Evolutionary conservation across 495 filamentous ascomycete species (phyloP).

Genomic region (Penicillium soppii): DNA sequence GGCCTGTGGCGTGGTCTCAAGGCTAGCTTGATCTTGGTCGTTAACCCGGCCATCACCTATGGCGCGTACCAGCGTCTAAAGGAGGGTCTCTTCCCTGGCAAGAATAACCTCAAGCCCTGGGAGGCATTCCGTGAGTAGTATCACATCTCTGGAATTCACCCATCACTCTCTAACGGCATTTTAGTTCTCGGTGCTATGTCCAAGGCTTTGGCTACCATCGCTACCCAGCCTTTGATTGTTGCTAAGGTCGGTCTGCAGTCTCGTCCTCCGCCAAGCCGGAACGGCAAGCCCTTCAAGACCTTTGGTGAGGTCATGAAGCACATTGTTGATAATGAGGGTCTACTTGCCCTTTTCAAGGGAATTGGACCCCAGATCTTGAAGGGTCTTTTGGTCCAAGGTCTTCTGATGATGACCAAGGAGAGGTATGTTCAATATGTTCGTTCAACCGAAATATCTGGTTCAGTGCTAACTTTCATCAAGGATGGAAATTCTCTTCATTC

Average conservation of each 20-base stretch:
- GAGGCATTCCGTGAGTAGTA: constrained; percentile 83
- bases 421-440: constrained; percentile 56
- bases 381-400: constrained; percentile 88
- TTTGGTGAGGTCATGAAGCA: constrained; percentile 95
- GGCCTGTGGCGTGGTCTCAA: constrained; percentile 96
- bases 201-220: constrained; percentile 88
- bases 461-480: constrained; percentile 46
- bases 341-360: constrained; percentile 85
- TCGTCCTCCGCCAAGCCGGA: constrained; percentile 75
- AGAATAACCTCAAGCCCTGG: constrained; percentile 72
- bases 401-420: constrained; percentile 99
- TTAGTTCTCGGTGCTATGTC: constrained; percentile 89
- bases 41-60: constrained; percentile 98
- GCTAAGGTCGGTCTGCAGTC: constrained; percentile 97
- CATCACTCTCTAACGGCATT: constrained; percentile 14
- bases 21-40: constrained; percentile 92
- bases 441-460: background rate
- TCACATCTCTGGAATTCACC: background rate
- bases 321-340: constrained; percentile 85
- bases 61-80: constrained; percentile 92
- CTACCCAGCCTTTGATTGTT: constrained; percentile 94
- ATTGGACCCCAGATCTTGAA: constrained; percentile 94
- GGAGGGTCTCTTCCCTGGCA: constrained; percentile 74
- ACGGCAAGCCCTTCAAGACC: constrained; percentile 91
- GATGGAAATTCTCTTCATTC: constrained; percentile 85